phyloP scores from a whole-genome alignment of 345 rosid species.

The Eucalyptus brandiana region DNA sequence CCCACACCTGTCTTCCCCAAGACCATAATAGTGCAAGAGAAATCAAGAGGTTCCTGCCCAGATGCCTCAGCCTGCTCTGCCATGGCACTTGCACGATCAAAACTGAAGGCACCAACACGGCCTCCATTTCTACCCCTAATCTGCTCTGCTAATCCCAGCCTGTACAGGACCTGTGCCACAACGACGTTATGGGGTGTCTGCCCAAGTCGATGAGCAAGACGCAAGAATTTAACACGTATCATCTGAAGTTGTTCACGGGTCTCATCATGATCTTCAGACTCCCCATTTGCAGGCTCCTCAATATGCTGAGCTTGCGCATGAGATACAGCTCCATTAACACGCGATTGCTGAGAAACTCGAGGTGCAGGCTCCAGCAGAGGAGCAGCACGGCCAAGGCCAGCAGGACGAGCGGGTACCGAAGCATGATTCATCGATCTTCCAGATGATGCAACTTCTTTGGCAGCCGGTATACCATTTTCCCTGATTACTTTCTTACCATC shows the following conservation, averaged over 20 bases:
- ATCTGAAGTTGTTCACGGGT: slow-evolving; percentile 97
- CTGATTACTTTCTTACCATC: slow-evolving; percentile 1
- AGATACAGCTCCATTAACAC: slow-evolving; percentile 62
- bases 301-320: slow-evolving; percentile 50
- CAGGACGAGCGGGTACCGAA: slow-evolving; percentile 52
- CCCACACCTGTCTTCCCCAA: slow-evolving; percentile 98
- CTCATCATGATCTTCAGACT: slow-evolving; percentile 77
- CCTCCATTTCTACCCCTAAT: slow-evolving; percentile 96
- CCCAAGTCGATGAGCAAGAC: slow-evolving; percentile 96
- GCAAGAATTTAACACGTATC: slow-evolving; percentile 93
- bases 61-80: slow-evolving; percentile 97
- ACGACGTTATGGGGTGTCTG: slow-evolving; percentile 99
- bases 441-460: not conserved
- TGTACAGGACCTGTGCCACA: slow-evolving; percentile 96
- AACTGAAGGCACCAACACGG: slow-evolving; percentile 97
- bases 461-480: slow-evolving; percentile 8
- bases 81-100: slow-evolving; percentile 98
- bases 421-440: not conserved
- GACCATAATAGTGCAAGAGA: slow-evolving; percentile 98
- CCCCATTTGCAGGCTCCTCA: slow-evolving; percentile 62
- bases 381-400: slow-evolving; percentile 89
- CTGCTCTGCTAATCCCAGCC: slow-evolving; percentile 98
- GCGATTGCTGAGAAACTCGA: slow-evolving; percentile 62
- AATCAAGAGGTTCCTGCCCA: slow-evolving; percentile 93
- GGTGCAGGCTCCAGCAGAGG: slow-evolving; percentile 73